Percentiles rank a stretch among this genome's conserved stretches.
These are phyloP conservation scores for Solanum boliviense DNA, from an alignment of 257 asterid species.

Conservation along the genomic window DNA sequence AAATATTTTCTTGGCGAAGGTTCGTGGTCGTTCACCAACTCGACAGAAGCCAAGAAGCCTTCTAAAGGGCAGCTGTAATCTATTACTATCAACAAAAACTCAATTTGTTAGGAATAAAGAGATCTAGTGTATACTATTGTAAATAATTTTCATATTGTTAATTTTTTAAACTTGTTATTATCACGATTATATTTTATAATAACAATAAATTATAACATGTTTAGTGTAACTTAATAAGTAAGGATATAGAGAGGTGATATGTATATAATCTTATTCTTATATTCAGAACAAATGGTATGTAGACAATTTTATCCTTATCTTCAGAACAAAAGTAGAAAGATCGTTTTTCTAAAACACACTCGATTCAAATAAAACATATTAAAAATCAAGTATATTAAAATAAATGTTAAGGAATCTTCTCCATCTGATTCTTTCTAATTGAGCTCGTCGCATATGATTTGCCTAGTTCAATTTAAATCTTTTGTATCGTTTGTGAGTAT, in stretches of 20 bases:
- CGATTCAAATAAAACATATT: background rate
- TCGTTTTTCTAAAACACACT: background rate
- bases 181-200: background rate
- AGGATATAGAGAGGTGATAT: fast-evolving
- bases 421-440: background rate
- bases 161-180: background rate
- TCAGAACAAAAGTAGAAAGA: fast-evolving
- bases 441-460: background rate
- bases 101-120: background rate
- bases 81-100: background rate
- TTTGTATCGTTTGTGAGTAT: background rate
- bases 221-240: background rate
- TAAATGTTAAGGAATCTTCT: background rate
- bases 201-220: background rate
- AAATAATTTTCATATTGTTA: background rate
- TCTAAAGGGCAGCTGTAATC: background rate
- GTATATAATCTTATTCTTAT: background rate
- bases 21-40: background rate
- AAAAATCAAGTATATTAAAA: background rate
- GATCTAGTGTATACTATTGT: background rate
- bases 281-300: background rate
- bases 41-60: background rate
- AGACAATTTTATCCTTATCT: background rate
- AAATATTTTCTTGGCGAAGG: background rate
- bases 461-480: background rate